A percentile compares a stretch with the other conserved stretches of the same genome.
Evolutionary conservation across 2,329 filamentous ascomycete species (phyloP).

Genomic region (Ascochyta viciae-villosae): DNA sequence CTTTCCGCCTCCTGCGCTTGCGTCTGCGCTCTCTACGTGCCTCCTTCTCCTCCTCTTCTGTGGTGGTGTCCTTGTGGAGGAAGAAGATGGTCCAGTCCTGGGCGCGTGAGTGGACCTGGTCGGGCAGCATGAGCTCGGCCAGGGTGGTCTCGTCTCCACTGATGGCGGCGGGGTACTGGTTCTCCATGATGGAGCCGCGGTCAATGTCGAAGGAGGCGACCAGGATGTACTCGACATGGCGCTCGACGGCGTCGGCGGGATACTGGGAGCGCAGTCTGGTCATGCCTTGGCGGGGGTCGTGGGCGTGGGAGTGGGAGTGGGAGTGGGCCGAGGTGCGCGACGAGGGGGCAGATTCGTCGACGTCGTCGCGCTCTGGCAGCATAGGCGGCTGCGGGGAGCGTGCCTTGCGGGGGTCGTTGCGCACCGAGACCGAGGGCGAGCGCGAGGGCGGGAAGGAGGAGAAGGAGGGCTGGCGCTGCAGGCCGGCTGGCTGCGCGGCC

Average conservation of each 20-base stretch:
- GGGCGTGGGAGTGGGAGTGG: slow-evolving; percentile 24
- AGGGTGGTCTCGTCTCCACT: slow-evolving; percentile 98
- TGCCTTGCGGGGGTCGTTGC: slow-evolving; percentile 42
- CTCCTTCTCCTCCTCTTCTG: slow-evolving; percentile 73
- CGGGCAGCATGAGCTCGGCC: slow-evolving; percentile 96
- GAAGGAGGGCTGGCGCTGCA: slow-evolving; percentile 53
- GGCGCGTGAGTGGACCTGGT: slow-evolving; percentile 91
- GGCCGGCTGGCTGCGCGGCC: slow-evolving; percentile 19
- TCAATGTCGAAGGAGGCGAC: slow-evolving; percentile 98
- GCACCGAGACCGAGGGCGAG: slow-evolving; percentile 48
- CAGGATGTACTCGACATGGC: slow-evolving; percentile 98
- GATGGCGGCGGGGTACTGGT: slow-evolving; percentile 93
- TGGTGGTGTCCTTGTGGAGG: slow-evolving; percentile 89
- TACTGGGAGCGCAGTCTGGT: slow-evolving; percentile 56
- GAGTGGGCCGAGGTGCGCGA: slow-evolving; percentile 37
- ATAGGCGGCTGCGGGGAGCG: slow-evolving; percentile 48
- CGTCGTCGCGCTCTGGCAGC: slow-evolving; percentile 41
- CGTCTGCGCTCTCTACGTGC: slow-evolving; percentile 65
- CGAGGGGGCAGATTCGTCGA: slow-evolving; percentile 35
- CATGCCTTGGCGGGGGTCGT: slow-evolving; percentile 4
- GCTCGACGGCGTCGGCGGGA: slow-evolving; percentile 63
- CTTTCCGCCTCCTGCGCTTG: slow-evolving; percentile 54
- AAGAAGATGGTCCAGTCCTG: slow-evolving; percentile 99
- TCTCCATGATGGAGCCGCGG: slow-evolving; percentile 95
- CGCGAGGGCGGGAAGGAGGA: slow-evolving; percentile 52